Conservation (phyloP, 2,329 filamentous ascomycete genomes). For the Diaporthe caulivora region DNA sequence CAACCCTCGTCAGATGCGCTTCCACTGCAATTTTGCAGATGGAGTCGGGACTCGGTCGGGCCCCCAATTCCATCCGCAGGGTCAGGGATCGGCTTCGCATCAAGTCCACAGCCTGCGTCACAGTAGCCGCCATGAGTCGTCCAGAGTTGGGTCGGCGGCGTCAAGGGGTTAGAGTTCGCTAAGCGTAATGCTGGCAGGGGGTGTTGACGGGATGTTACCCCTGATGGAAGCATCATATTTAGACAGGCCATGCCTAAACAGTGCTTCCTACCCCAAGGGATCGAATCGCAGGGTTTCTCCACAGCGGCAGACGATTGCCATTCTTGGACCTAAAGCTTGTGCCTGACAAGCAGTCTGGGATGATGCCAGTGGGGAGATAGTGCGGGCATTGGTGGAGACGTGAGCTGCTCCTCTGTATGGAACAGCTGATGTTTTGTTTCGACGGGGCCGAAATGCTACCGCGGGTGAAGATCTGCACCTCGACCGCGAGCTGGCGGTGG, state of each 20-base stretch:
- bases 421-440: slow-evolving; percentile 37
- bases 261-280: slow-evolving; percentile 27
- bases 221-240: slow-evolving; percentile 26
- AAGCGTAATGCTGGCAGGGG: slow-evolving; percentile 21
- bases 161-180: slow-evolving; percentile 24
- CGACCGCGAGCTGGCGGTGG: neutral
- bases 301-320: neutral
- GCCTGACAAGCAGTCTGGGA: slow-evolving; percentile 19
- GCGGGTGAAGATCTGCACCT: neutral
- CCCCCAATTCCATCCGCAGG: slow-evolving; percentile 18
- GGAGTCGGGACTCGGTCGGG: slow-evolving; percentile 12
- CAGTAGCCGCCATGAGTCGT: slow-evolving; percentile 36
- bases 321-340: slow-evolving; percentile 14
- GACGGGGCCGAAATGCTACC: slow-evolving; percentile 25
- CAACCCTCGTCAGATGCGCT: slow-evolving; percentile 20
- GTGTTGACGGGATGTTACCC: slow-evolving; percentile 10
- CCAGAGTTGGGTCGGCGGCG: slow-evolving; percentile 11
- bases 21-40: slow-evolving; percentile 37
- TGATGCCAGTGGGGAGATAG: neutral
- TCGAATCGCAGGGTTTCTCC: slow-evolving; percentile 25
- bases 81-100: neutral
- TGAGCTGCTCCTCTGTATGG: slow-evolving; percentile 30
- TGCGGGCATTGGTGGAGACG: slow-evolving; percentile 36
- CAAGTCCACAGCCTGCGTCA: slow-evolving; percentile 18
- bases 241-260: slow-evolving; percentile 1